These are phyloP conservation scores for Cyberlindnera petersonii DNA, from an alignment of 805 yeast genomes.

Conservation along the genomic window DNA sequence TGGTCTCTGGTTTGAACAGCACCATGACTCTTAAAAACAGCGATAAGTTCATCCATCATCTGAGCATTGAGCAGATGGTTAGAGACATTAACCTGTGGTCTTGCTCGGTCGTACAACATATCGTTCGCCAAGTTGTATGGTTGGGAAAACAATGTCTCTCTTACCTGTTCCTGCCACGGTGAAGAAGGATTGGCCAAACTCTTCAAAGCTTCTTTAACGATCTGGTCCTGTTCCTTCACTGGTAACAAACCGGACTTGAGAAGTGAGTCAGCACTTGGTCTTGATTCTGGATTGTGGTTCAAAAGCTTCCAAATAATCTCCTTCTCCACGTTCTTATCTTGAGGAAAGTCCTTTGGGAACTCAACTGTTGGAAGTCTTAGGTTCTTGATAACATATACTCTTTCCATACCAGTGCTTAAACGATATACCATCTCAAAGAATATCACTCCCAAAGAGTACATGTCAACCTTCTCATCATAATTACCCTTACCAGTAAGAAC, in stretches of 20 bases:
- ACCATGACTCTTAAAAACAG: slow-evolving; percentile 75
- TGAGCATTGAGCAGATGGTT: slow-evolving; percentile 57
- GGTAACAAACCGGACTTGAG: slow-evolving; percentile 82
- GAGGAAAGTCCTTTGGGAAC: slow-evolving; percentile 69
- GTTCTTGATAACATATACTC: slow-evolving; percentile 66
- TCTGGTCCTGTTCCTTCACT: slow-evolving; percentile 83
- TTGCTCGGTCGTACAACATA: slow-evolving; percentile 64
- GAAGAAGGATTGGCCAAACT: slow-evolving; percentile 86
- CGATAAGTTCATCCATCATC: slow-evolving; percentile 56
- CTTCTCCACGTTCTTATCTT: slow-evolving; percentile 52
- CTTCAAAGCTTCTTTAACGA: slow-evolving; percentile 81
- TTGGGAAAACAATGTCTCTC: slow-evolving; percentile 80
- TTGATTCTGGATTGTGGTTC: slow-evolving; percentile 69
- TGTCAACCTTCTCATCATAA: slow-evolving; percentile 93
- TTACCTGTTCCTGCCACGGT: slow-evolving; percentile 90
- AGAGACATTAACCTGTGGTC: slow-evolving; percentile 29
- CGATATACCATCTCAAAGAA: slow-evolving; percentile 92
- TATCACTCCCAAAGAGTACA: slow-evolving; percentile 92
- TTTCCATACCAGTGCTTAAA: slow-evolving; percentile 89
- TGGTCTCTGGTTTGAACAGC: slow-evolving; percentile 72
- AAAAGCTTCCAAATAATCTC: slow-evolving; percentile 63
- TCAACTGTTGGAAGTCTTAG: slow-evolving; percentile 56
- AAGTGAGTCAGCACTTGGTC: slow-evolving; percentile 79
- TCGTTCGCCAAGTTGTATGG: slow-evolving; percentile 84
- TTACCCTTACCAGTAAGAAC: slow-evolving; percentile 66